A percentile compares a stretch with the other conserved stretches of the same genome.
Conservation (phyloP, 768 basidiomycete species). For the Termitomyces sp. region DNA sequence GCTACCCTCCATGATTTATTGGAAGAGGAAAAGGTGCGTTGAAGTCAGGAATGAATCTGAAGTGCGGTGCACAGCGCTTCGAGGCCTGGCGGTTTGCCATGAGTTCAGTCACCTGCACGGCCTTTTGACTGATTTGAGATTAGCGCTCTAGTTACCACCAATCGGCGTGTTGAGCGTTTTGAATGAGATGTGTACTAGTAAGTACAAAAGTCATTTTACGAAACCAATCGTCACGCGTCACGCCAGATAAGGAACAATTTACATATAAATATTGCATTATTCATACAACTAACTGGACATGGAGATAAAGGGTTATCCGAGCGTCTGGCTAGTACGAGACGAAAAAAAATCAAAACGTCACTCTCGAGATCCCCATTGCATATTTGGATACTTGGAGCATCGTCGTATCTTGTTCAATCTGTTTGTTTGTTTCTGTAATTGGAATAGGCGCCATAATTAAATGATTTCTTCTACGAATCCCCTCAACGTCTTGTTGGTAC, state of each 20-base stretch:
- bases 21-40: neutral
- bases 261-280: neutral
- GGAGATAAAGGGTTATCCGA: neutral
- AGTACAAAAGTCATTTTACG: neutral
- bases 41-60: neutral
- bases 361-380: neutral
- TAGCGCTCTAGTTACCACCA: neutral
- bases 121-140: neutral
- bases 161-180: neutral
- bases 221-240: neutral
- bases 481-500: neutral
- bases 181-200: neutral
- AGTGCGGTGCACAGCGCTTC: neutral
- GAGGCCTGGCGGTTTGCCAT: neutral
- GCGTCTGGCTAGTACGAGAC: neutral
- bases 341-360: neutral
- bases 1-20: neutral
- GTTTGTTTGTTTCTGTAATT: neutral
- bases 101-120: neutral
- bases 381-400: neutral
- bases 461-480: neutral
- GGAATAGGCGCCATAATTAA: neutral
- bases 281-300: neutral
- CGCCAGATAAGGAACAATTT: neutral
- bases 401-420: neutral